Evolutionary conservation across 73 alveolate species (phyloP).

Genomic region (Paramecium sexaurelia): DNA sequence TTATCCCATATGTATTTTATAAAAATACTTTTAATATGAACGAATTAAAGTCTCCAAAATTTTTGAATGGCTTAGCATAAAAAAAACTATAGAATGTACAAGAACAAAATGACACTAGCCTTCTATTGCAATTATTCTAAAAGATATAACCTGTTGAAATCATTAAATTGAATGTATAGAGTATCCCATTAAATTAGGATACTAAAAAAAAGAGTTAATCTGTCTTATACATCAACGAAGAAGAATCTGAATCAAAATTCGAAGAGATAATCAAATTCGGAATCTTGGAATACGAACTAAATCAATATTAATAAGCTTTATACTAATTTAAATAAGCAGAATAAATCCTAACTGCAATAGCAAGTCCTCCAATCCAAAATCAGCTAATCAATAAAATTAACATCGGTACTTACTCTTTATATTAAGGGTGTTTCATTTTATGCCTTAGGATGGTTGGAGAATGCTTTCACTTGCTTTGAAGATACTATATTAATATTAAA

Average conservation of each 20-base stretch:
- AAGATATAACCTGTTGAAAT: slow-evolving; percentile 41
- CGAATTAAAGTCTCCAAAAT: slow-evolving; percentile 44
- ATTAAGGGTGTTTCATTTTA: slow-evolving; percentile 42
- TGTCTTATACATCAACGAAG: neutral
- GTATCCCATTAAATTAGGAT: neutral
- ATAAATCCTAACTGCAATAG: slow-evolving; percentile 42
- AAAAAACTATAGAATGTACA: neutral
- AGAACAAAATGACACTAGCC: neutral
- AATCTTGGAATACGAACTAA: neutral
- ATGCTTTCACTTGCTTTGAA: slow-evolving; percentile 52
- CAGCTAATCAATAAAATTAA: slow-evolving; percentile 27
- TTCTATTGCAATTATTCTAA: neutral
- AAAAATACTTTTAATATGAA: slow-evolving; percentile 4
- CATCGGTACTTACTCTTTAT: neutral
- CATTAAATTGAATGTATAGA: neutral
- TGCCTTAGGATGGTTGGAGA: slow-evolving; percentile 50
- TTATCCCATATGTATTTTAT: slow-evolving; percentile 37
- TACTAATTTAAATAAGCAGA: slow-evolving; percentile 50
- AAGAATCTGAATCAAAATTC: slow-evolving; percentile 12
- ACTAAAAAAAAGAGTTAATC: slow-evolving; percentile 30
- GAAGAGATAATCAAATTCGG: neutral
- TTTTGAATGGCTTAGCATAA: neutral
- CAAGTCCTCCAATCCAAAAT: neutral
- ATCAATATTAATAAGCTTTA: neutral
- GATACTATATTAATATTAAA: slow-evolving; percentile 29